phyloP scores from a whole-genome alignment of 371 early-diverging fungal genomes.

The Gilbertella persicaria region DNA sequence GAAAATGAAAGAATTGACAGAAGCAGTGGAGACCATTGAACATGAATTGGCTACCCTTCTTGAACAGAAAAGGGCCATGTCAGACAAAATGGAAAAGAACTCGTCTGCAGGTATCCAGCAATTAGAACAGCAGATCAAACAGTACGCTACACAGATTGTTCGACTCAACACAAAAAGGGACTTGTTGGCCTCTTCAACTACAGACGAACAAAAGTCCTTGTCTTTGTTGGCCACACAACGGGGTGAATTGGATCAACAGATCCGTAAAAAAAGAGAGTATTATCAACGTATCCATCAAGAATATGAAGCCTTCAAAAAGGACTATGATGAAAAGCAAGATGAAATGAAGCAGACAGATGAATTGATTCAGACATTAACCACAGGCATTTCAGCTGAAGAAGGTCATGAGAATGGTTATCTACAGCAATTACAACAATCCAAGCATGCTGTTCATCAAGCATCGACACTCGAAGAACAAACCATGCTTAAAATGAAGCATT shows the following conservation, averaged over 20 bases:
- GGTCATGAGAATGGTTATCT: conserved; percentile 93
- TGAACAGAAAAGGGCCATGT: conserved; percentile 44
- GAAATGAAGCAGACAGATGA: conserved; percentile 79
- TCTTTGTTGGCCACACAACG: conserved; percentile 33
- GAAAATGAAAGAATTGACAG: conserved; percentile 30
- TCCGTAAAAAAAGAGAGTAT: conserved; percentile 55
- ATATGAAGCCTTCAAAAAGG: conserved; percentile 63
- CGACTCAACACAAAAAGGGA: conserved; percentile 79
- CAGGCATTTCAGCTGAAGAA: conserved; percentile 88
- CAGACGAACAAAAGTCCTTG: conserved; percentile 71
- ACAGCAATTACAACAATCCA: conserved; percentile 85
- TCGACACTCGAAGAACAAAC: conserved; percentile 73
- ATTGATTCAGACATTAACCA: conserved; percentile 88
- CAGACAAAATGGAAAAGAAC: conserved; percentile 33
- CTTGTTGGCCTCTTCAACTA: conserved; percentile 68
- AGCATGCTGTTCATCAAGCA: conserved; percentile 55
- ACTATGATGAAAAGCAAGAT: conserved; percentile 64
- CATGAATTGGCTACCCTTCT: conserved; percentile 52
- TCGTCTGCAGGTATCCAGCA: conserved; percentile 58
- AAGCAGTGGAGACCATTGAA: conserved; percentile 35
- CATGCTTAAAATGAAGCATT: conserved; percentile 68
- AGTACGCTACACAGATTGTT: conserved; percentile 75
- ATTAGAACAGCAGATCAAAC: conserved; percentile 72
- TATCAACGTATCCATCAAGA: conserved; percentile 51
- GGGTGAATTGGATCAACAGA: too few relatives aligned